Base-by-base conservation (phyloP, 2,329 filamentous ascomycete genomes). In the Aspergillus sp. region DNA sequence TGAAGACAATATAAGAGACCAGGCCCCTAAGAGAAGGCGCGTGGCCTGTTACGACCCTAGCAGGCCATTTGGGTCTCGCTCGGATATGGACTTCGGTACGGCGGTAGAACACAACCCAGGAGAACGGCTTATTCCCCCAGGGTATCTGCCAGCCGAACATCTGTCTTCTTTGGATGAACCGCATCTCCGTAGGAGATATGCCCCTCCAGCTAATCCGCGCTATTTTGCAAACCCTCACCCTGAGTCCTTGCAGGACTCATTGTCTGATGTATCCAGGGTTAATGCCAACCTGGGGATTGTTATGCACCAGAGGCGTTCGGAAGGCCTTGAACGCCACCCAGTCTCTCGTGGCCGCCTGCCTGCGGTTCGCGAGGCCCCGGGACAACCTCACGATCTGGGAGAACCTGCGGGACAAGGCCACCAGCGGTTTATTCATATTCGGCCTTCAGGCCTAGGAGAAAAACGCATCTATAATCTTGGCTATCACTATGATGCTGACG, bases 21-120 rank as follows among this genome's bases (percentile, higher is more conserved):
- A 69, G 36, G 62, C 62, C 32, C 60, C 64, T 42, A 78, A 77
- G 63, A 70, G 72, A 60, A 72, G 73, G 58, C 71, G 74, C 22
- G 53, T 76, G 57, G 66, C 68, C 45, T 63, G 67, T 55, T 64
- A 71, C 42, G 63, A 69, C 32, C 59, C 62, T 56, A 49, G 59
- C 20, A 60, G 58, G 49, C n/a, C 52, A n/a, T 53, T 62, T 26
- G 60, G 65, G 2, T 36, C 60, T 22, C 62, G 54, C 50, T 52
- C 54, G 54, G 62, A 54, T 39, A 53, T 61, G 45, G 57, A 63
- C 55, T 26, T 61, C 24, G 18, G 53, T 63, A 60, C 53, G 26
- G 22, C 51, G 52, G 52, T 57, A 55, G 60, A 61, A 39, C 32
- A 56, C 54, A 47, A 57, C 51, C 51, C 65, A 39, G 66, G 64